Conservation (phyloP, 345 rosid genomes). For the Alliaria petiolata region DNA sequence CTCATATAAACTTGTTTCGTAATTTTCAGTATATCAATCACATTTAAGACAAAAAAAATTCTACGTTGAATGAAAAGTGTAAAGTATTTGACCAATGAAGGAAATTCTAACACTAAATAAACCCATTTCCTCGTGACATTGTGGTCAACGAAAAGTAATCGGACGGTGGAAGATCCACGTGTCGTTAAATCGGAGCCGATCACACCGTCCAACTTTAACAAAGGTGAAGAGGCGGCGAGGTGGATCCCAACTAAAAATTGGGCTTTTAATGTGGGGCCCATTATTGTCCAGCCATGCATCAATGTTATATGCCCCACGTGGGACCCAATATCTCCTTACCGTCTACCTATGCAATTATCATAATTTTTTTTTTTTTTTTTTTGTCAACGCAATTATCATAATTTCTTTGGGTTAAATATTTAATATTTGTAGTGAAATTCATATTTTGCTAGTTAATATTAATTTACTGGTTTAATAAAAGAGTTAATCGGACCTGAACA, state of each 20-base stretch:
- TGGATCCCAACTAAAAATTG: constrained; percentile 25
- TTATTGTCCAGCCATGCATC: constrained; percentile 21
- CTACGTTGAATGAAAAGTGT: no score
- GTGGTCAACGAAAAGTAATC: constrained; percentile 6
- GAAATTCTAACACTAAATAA: not conserved
- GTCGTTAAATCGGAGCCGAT: not conserved
- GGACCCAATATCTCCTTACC: constrained; percentile 11
- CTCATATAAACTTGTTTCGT: not conserved
- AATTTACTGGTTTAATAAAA: no score
- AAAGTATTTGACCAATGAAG: no score
- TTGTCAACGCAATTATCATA: no score
- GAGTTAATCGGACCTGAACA: not conserved
- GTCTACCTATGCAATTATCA: constrained; percentile 17
- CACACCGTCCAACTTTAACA: constrained; percentile 26
- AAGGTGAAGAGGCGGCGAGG: constrained; percentile 25
- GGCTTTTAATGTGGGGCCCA: constrained; percentile 29
- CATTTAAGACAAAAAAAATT: no score
- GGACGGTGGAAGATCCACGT: constrained; percentile 27
- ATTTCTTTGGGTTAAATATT: no score
- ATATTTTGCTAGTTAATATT: no score
- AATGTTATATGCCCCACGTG: constrained; percentile 1
- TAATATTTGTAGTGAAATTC: no score
- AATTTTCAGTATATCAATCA: no score
- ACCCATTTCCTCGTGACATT: not conserved
- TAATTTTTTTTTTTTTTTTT: no score